Evolutionary conservation across 495 filamentous ascomycete species (phyloP), one percentile per base, ranked within the genome.

Genomic region (Aspergillus baeticus): DNA sequence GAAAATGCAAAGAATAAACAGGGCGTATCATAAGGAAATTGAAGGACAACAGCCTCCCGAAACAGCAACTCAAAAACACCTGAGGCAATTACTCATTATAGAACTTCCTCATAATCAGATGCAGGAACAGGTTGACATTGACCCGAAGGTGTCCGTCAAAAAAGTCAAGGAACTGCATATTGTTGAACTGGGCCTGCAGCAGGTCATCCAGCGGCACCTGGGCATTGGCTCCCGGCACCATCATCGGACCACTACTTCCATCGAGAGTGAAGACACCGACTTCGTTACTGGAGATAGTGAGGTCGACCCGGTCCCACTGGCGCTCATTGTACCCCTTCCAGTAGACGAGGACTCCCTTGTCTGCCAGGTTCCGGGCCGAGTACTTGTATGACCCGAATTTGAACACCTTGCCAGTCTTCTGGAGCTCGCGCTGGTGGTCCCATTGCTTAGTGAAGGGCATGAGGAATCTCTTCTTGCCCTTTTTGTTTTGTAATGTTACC

Each of bases 351-450:
- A 99, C 93, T 42, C 94, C 95, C 70, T 95, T 94, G 65, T 97
- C 94, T 3, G 87, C 87, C 26, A 99, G 81, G 34, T 87, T 89
- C 44, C 90, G 85, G 1, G 92, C 94, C 33, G 86, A 90, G 74
- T 98, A 98, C 73, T 98, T 98, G 84, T 88, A 99, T 10, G 88
- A 93, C 43, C 94, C 94, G 67, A 98, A 98, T 66, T 96, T 96
- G 67, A 96, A 95, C 41, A 95, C 88, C 45, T 93, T 89, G 36
- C 94, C 94, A 5, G 87, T 84, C 51, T 90, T 87, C 65, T 95
- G 88, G 11, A 99, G 87, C 71, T 99, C 94, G 53, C 89, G 84
- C 74, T 97, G 92, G 73, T 99, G 94, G 72, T 95, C 93, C 83
- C 96, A 99, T 68, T 99, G 94, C 62, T 96, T 96, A 31, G 95